A percentile compares a stretch with the other conserved stretches of the same genome.
These are phyloP conservation scores for Daldinia bambusicola DNA, from an alignment of 495 filamentous ascomycete genomes.

Conservation along the genomic window DNA sequence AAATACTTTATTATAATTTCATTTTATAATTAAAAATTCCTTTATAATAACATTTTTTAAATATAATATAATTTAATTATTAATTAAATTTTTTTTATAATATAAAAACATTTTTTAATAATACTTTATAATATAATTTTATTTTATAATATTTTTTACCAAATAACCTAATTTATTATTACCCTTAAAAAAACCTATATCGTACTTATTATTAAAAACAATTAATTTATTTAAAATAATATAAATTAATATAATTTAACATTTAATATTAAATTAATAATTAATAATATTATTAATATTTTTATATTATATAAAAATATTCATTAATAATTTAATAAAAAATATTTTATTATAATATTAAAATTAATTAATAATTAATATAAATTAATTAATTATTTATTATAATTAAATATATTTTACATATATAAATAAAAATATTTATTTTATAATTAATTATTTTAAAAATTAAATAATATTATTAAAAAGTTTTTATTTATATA, in stretches of 20 bases:
- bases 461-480: background rate
- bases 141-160: background rate
- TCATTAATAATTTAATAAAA: background rate
- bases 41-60: background rate
- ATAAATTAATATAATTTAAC: background rate
- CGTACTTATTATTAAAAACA: background rate
- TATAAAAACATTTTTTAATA: background rate
- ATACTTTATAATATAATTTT: background rate
- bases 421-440: constrained; percentile 2
- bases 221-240: background rate
- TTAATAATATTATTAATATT: background rate
- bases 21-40: background rate
- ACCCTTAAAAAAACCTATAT: background rate
- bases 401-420: background rate
- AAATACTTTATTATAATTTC: constrained; percentile 2
- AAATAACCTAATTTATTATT: background rate
- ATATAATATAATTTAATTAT: background rate
- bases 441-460: background rate
- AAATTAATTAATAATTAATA: background rate
- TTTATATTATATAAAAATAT: background rate
- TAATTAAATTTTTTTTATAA: background rate
- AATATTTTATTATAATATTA: constrained; percentile 5
- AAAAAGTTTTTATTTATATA: background rate
- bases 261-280: background rate
- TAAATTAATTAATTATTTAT: background rate